Base-by-base conservation (phyloP, 2,329 filamentous ascomycete genomes). In the Ceratocystiopsis sp. region DNA sequence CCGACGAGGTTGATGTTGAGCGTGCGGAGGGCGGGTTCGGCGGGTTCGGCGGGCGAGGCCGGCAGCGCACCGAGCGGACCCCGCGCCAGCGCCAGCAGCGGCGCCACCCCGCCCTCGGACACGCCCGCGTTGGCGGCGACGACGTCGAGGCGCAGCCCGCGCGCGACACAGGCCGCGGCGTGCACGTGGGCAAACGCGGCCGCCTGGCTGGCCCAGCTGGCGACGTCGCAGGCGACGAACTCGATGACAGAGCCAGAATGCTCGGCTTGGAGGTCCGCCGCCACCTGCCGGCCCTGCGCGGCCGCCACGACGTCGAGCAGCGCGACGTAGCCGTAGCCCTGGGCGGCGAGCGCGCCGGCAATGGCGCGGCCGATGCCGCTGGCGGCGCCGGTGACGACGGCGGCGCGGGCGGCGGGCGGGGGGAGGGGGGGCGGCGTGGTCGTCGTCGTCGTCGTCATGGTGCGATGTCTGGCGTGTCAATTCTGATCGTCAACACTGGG, bases 101-200 rank as follows among this genome's bases (percentile, higher is more conserved):
- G 55, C 35, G 54, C 57, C 4, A 41, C 42, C 2, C 59, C 63
- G 42, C 59, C 56, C 51, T 65, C 63, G 0, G 63, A 63, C 33
- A 71, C 60, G 1, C 67, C 67, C 0, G 67, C 67, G 49, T 70
- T 70, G 21, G 66, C 67, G 52, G 68, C 61, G 8, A 69, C 66
- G 3, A 68, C 49, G 45, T 71, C 65, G 16, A 70, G 46, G 12
- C 43, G 42, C 8, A 54, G 53, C 18, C 53, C 51, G n/a, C n/a
- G n/a, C n/a, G n/a, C n/a, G n/a, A n/a, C n/a, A n/a, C n/a, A n/a
- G 21, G 38, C 33, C 14, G 49, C 42, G 2, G 38, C 37, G 40
- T 49, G 52, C 10, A 57, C 51, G n/a, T 50, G 42, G 21, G 48
- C 45, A 43, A 59, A 62, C 0, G 45, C 49, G 2, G 52, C 48